Percentiles rank a stretch among this genome's conserved stretches.
Conservation (phyloP, 2,329 filamentous ascomycete genomes). For the Rhinocladiella similis region DNA sequence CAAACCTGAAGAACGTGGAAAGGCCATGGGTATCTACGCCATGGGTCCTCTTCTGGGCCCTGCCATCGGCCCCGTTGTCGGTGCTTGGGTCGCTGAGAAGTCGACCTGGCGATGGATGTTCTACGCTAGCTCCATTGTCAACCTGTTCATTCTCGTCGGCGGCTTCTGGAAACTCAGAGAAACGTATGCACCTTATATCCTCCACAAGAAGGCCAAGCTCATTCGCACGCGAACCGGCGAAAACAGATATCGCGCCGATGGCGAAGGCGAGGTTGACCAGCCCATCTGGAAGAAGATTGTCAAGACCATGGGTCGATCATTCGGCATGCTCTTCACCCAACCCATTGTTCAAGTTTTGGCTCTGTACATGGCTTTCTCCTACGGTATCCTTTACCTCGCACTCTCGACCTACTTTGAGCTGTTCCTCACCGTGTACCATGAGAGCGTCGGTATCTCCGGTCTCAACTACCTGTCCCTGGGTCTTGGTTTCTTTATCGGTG, state of each 20-base stretch:
- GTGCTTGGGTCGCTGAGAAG: slow-evolving; percentile 58
- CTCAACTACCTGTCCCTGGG: slow-evolving; percentile 62
- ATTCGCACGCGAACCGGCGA: slow-evolving; percentile 37
- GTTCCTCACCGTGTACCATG: slow-evolving; percentile 53
- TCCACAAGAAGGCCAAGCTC: slow-evolving; percentile 56
- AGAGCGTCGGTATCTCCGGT: slow-evolving; percentile 54
- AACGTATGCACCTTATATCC: slow-evolving; percentile 62
- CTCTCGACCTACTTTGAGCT: slow-evolving; percentile 61
- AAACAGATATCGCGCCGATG: slow-evolving; percentile 32
- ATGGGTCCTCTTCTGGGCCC: slow-evolving; percentile 32
- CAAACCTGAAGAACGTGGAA: slow-evolving; percentile 32
- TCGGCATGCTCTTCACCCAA: slow-evolving; percentile 55
- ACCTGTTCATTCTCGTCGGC: slow-evolving; percentile 57
- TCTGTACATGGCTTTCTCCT: slow-evolving; percentile 56
- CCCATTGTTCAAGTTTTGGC: slow-evolving; percentile 59
- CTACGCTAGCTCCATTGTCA: slow-evolving; percentile 61
- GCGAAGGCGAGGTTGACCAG: slow-evolving; percentile 31
- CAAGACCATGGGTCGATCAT: slow-evolving; percentile 52
- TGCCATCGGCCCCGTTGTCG: slow-evolving; percentile 60
- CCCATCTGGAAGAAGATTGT: slow-evolving; percentile 30
- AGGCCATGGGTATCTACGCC: slow-evolving; percentile 31
- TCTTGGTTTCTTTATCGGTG: slow-evolving; percentile 58
- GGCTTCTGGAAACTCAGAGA: slow-evolving; percentile 59
- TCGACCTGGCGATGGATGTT: slow-evolving; percentile 32
- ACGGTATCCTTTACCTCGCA: slow-evolving; percentile 61